Percentiles rank a stretch among this genome's conserved stretches.
phyloP scores from a whole-genome alignment of 495 filamentous ascomycete genomes.

The Rhypophila decipiens region DNA sequence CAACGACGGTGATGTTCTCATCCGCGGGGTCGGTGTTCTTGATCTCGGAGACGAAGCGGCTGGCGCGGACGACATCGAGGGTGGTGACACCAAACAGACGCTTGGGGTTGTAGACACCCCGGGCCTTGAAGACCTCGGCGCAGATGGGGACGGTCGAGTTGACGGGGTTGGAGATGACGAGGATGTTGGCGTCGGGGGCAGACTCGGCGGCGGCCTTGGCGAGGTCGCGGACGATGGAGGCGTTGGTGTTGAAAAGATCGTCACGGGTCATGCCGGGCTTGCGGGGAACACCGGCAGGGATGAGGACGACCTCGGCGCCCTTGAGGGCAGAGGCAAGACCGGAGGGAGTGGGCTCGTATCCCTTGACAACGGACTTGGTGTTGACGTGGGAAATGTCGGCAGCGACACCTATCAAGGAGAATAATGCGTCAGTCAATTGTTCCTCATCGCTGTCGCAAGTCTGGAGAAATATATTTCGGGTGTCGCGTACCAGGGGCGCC shows the following conservation, averaged over 20 bases:
- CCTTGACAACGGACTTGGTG: conserved; percentile 91
- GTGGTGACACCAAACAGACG: conserved; percentile 98
- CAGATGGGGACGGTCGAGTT: conserved; percentile 98
- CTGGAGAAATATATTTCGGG: conserved; percentile 9
- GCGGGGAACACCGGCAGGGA: conserved; percentile 96
- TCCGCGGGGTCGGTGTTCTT: conserved; percentile 81
- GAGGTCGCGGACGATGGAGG: conserved; percentile 96
- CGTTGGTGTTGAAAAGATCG: conserved; percentile 99
- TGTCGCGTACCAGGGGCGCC: conserved; percentile 74
- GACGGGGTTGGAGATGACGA: conserved; percentile 98
- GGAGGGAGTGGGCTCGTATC: conserved; percentile 70
- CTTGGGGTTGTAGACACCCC: conserved; percentile 95
- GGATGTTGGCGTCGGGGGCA: conserved; percentile 86
- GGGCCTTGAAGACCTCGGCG: conserved; percentile 91
- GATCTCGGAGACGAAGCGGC: conserved; percentile 91
- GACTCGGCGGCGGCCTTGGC: conserved; percentile 90
- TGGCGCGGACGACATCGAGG: conserved; percentile 96
- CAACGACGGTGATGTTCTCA: conserved; percentile 92
- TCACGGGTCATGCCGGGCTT: conserved; percentile 99
- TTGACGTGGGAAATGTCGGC: conserved; percentile 98
- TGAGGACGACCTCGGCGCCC: conserved; percentile 88
- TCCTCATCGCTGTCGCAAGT: conserved; percentile 1
- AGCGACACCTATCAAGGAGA: conserved; percentile 67
- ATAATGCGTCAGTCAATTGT: neutral
- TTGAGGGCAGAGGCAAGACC: conserved; percentile 74